These are phyloP conservation scores for Endogone sp. DNA, from an alignment of 192 early-diverging fungal genomes.

Conservation along the genomic window DNA sequence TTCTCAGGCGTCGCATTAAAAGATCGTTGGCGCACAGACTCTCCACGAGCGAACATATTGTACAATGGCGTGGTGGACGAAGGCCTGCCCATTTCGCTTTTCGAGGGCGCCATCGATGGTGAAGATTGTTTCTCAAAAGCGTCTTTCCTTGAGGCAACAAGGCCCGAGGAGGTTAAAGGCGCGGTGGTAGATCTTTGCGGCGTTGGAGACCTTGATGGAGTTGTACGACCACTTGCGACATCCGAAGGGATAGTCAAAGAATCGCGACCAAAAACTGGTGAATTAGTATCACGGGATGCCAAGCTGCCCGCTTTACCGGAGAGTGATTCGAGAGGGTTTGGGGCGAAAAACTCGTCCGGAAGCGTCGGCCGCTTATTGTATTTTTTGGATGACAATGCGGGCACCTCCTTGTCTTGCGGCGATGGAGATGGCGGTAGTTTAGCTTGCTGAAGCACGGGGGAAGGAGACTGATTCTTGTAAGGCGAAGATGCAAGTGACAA, in stretches of 20 bases:
- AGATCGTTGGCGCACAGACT: neutral
- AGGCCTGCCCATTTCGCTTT: neutral
- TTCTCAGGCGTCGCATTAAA: neutral
- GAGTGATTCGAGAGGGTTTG: neutral
- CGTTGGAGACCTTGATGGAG: no score
- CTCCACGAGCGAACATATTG: neutral
- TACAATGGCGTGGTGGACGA: neutral
- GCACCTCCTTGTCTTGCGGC: neutral
- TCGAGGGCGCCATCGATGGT: neutral
- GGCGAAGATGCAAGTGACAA: neutral
- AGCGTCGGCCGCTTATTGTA: neutral
- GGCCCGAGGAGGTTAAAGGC: neutral
- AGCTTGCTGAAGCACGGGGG: neutral
- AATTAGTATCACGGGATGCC: no score
- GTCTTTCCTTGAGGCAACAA: neutral
- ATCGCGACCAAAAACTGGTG: no score
- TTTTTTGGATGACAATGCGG: no score
- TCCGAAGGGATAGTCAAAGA: neutral
- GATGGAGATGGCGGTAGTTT: neutral
- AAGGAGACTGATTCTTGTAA: neutral
- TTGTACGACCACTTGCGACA: neutral
- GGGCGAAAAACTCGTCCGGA: neutral
- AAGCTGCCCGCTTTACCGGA: neutral
- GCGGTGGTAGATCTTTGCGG: neutral
- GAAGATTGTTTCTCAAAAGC: neutral